A percentile compares a stretch with the other conserved stretches of the same genome.
Evolutionary conservation across 202 grass and related monocot genomes (phyloP).

Genomic region (Bolboschoenoplectus hybrid): DNA sequence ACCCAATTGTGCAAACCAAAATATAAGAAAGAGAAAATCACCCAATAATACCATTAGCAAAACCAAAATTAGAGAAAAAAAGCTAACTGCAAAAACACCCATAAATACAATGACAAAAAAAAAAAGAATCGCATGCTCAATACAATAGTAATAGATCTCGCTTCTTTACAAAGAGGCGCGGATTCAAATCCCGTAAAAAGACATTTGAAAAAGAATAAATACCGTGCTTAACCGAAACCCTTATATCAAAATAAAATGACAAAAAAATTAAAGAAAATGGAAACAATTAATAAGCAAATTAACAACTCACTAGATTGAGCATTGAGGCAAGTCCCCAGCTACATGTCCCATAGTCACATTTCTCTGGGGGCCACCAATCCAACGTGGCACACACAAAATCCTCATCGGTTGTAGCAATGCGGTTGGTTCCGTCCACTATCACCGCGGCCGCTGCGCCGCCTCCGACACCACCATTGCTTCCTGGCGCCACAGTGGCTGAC

Average conservation of each 20-base stretch:
- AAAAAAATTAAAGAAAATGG: neutral
- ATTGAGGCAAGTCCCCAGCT: slow-evolving; percentile 65
- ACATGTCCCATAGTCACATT: slow-evolving; percentile 90
- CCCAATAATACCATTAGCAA: neutral
- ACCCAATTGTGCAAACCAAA: slow-evolving; percentile 35
- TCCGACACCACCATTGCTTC: neutral
- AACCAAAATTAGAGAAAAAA: slow-evolving; percentile 20
- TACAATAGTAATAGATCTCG: too few species aligned
- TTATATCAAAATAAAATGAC: neutral
- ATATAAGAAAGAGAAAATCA: neutral
- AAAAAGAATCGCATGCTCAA: neutral
- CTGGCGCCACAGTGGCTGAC: slow-evolving; percentile 27
- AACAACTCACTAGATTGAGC: slow-evolving; percentile 62
- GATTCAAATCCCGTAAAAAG: too few species aligned
- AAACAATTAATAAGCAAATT: neutral
- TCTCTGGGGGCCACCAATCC: slow-evolving; percentile 92
- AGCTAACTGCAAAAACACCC: neutral
- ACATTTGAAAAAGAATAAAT: too few species aligned
- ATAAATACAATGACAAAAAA: neutral
- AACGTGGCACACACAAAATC: slow-evolving; percentile 83
- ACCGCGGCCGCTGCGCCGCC: slow-evolving; percentile 25
- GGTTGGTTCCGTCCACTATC: slow-evolving; percentile 48
- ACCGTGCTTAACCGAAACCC: too few species aligned
- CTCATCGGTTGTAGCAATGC: slow-evolving; percentile 61
- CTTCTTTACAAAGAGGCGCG: too few species aligned